These are phyloP conservation scores for Rhizopus sp. DNA, from an alignment of 371 early-diverging fungal genomes.

Conservation along the genomic window DNA sequence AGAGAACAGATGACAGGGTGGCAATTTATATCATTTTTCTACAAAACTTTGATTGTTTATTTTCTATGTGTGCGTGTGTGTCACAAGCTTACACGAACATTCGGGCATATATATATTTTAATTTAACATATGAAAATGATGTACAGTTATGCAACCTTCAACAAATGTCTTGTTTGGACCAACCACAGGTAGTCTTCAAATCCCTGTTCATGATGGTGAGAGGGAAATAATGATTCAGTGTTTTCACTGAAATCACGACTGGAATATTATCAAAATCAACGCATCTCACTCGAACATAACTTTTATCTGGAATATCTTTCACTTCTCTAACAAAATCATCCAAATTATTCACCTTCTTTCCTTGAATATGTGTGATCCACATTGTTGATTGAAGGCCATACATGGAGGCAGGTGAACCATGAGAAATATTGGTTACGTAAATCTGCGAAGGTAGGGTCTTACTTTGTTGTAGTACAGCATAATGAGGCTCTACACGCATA, in stretches of 20 bases:
- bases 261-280: constrained; percentile 84
- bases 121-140: neutral
- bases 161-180: neutral
- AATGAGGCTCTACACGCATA: constrained; percentile 68
- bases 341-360: constrained; percentile 58
- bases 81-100: no score
- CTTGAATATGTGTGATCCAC: constrained; percentile 80
- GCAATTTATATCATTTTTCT: neutral
- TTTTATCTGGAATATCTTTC: constrained; percentile 64
- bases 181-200: neutral
- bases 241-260: constrained; percentile 77
- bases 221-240: constrained; percentile 79
- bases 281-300: constrained; percentile 82
- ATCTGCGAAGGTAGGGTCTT: constrained; percentile 70
- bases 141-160: neutral
- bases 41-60: neutral
- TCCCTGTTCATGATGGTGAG: constrained; percentile 46
- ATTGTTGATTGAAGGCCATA: constrained; percentile 81
- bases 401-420: constrained; percentile 83
- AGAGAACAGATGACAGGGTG: neutral
- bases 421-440: constrained; percentile 71
- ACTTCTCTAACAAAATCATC: constrained; percentile 69
- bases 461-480: constrained; percentile 80
- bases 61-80: neutral
- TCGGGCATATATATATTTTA: neutral